Base-by-base conservation (phyloP, 176 grass and related monocot species). In the Hsuehochloa calcarea region DNA sequence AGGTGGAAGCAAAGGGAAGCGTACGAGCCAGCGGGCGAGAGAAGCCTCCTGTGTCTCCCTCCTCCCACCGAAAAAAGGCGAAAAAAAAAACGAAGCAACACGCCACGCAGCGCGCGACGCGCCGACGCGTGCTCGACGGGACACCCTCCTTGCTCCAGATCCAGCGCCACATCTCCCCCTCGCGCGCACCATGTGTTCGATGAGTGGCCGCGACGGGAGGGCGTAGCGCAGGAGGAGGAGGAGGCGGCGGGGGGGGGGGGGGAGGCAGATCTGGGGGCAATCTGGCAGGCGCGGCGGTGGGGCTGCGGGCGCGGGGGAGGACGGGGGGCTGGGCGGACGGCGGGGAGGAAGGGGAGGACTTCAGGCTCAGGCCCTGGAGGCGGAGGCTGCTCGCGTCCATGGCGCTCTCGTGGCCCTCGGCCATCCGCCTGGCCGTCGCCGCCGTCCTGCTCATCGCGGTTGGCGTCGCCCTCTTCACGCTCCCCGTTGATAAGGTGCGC, bases 401-500 rank as follows among this genome's bases (percentile, higher is more conserved):
- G 88, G 82, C 90, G 7, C 70, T 97, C 22, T 95, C 97, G 9
- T 99, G 90, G 93, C 84, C 97, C 63, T 90, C 86, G 62, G 77
- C 88, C 46, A 10, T 94, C 66, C 85, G 97, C 52, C 81, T 96
- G 61, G 90, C 88, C 63, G 75, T 99, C 45, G 84, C 88, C n/a
- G 68, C 93, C 71, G 34, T 88, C 66, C 93, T 99, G 31, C 77
- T 92, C 45, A 81, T 72, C 52, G 93, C 77, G 22, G 89, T 92
- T 67, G 84, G 68, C 16, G 82, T 91, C 51, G 97, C 93, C 44
- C 82, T 99, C 38, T 74, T 92, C 84, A 96, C 97, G 78, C 90
- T 99, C 19, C 97, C 97, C 51, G 84, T 96, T 17, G 97, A 99
- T 65, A 99, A 96, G 92, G 97, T 99, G 35, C 41, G 70, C 17